phyloP scores from a whole-genome alignment of 352 stramenopile genomes.

The Peronospora tabacina region DNA sequence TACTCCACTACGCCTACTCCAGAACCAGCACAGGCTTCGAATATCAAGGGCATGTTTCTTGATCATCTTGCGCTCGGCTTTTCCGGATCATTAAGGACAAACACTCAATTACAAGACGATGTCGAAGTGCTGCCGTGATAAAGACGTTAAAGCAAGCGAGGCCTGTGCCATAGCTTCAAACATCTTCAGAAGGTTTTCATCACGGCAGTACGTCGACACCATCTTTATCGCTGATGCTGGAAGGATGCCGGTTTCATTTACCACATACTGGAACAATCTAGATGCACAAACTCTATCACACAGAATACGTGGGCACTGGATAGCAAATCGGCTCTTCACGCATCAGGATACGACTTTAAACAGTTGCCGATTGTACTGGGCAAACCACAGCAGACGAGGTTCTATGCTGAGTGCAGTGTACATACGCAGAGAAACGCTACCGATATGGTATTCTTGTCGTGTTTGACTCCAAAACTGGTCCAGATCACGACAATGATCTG shows the following conservation, averaged over 20 bases:
- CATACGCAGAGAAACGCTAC: conserved; percentile 33
- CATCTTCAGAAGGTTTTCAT: too few relatives aligned
- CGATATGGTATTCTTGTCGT: conserved; percentile 55
- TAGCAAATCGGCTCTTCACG: conserved; percentile 15
- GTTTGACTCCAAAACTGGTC: conserved; percentile 44
- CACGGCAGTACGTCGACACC: too few relatives aligned
- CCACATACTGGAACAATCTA: too few relatives aligned
- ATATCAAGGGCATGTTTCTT: conserved; percentile 3
- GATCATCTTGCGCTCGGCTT: conserved; percentile 14
- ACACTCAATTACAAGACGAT: too few relatives aligned
- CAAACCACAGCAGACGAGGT: conserved; percentile 55
- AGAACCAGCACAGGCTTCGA: conserved; percentile 1
- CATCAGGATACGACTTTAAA: conserved; percentile 41
- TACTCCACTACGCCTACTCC: conserved; percentile 1
- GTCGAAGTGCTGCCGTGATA: too few relatives aligned
- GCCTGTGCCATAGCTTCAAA: too few relatives aligned
- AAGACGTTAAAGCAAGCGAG: too few relatives aligned
- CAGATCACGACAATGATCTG: conserved; percentile 33
- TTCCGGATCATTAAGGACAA: conserved; percentile 5
- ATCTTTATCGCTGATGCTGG: too few relatives aligned
- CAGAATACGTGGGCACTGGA: conserved; percentile 34
- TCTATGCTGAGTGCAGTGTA: conserved; percentile 62
- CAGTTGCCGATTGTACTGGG: conserved; percentile 62
- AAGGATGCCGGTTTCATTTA: too few relatives aligned
- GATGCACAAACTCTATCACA: conserved; percentile 32